Evolutionary conservation across 805 yeast species (phyloP).

Genomic region (Saccharomyces cerevisiae): DNA sequence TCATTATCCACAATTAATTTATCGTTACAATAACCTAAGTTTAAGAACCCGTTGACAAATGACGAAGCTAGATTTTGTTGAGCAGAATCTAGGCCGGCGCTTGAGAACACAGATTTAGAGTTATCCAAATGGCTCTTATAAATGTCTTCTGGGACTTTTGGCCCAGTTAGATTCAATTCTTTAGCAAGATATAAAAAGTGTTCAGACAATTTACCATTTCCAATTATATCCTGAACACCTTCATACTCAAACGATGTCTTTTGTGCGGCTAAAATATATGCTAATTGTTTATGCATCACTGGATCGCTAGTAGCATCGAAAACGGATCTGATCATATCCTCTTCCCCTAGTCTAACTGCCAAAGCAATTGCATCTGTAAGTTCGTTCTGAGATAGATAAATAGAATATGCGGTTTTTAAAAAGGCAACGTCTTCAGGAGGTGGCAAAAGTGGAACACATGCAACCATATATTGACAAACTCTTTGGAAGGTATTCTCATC

Average conservation of each 20-base stretch:
- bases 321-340: constrained; percentile 64
- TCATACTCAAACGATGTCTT: constrained; percentile 70
- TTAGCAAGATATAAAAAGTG: constrained; percentile 72
- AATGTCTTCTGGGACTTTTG: constrained; percentile 91
- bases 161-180: constrained; percentile 81
- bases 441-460: constrained; percentile 92
- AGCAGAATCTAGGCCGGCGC: constrained; percentile 67
- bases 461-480: constrained; percentile 88
- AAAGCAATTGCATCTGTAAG: constrained; percentile 83
- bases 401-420: constrained; percentile 78
- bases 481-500: constrained; percentile 78
- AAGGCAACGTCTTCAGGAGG: constrained; percentile 89
- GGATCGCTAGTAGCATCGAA: constrained; percentile 73
- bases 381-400: constrained; percentile 70
- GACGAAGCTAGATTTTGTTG: constrained; percentile 90
- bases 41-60: constrained; percentile 87
- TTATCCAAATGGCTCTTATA: constrained; percentile 86
- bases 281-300: constrained; percentile 78
- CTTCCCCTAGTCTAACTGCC: constrained; percentile 85
- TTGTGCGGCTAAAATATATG: constrained; percentile 80
- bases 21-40: constrained; percentile 85
- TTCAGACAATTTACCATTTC: constrained; percentile 70
- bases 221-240: constrained; percentile 74
- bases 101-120: constrained; percentile 46
- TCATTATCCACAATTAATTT: constrained; percentile 71